Evolutionary conservation across 306 rosid species (phyloP).

Genomic region (Prunus fruticosa): DNA sequence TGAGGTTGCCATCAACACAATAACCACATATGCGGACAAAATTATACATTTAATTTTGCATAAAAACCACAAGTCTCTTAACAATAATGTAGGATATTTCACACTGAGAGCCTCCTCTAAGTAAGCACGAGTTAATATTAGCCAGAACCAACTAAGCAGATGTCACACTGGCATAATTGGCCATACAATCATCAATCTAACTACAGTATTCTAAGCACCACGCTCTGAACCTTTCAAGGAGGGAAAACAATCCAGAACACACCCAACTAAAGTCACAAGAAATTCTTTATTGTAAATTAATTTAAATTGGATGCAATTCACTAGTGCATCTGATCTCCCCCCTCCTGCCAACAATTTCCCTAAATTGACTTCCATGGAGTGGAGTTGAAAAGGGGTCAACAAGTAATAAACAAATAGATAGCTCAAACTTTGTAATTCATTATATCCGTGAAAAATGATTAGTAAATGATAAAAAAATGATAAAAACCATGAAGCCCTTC

Average conservation of each 20-base stretch:
- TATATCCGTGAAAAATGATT: not conserved
- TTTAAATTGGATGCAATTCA: not conserved
- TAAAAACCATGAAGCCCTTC: not conserved
- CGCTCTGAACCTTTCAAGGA: no score
- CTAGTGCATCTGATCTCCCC: not conserved
- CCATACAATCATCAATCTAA: not conserved
- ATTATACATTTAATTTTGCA: not conserved
- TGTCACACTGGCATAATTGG: not conserved
- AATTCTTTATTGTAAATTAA: no score
- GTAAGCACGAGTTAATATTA: not conserved
- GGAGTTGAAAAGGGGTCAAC: not conserved
- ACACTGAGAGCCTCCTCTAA: not conserved
- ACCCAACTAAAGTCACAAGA: no score
- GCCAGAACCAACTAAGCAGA: not conserved
- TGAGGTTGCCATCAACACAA: conserved; percentile 25
- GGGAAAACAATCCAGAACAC: no score
- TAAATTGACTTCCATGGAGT: not conserved
- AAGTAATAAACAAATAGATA: no score
- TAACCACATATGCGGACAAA: not conserved
- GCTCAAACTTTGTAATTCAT: not conserved
- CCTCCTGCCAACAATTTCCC: not conserved
- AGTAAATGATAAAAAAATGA: not conserved
- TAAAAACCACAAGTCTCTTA: not conserved
- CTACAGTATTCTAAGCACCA: not conserved
- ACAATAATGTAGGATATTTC: not conserved